Evolutionary conservation across 2,329 filamentous ascomycete genomes (phyloP), one percentile per base, ranked within the genome.

Genomic region (Berkeleyomyces basicola): DNA sequence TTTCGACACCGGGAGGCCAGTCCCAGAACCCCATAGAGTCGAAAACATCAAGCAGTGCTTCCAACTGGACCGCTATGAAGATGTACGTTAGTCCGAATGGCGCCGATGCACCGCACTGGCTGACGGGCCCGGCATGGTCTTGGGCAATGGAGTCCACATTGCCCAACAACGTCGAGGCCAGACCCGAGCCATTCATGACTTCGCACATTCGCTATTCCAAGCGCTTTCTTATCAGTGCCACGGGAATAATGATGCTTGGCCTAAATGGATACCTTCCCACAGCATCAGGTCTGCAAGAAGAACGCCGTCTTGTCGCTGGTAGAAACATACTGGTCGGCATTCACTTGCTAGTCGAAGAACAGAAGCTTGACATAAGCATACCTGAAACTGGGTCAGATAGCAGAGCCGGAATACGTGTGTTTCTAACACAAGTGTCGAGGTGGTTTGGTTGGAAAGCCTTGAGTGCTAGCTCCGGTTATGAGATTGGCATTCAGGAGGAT

Each of bases 291-390:
- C 74, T 79, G 60, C 80, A 77, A 62, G 75, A 79, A 44, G 81
- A 82, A 63, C 77, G 78, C 59, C 80, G 83, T 51, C 78, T 80
- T 63, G 84, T 78, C 69, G 74, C 83, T 62, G 78, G 87, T 42
- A 75, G 86, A 70, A 81, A 88, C 69, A 78, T 87, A 60, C 80
- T 92, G 44, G 76, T 95, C 66, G 86, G 82, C 0, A 76, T 99
- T 10, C 93, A 99, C 73, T 77, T 97, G 2, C 76, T 95, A n/a
- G 80, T 87, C 0, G 92, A 99, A 71, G 93, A 99, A 71, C 80
- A 87, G 66, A 97, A 95, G 70, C 79, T 99, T 1, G 83, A 88
- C 65, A 80, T 85, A 3, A 76, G 78, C 66, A 72, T 73, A 0
- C 73, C 77, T 0, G 77, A 79, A 59, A 74, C 74, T 46, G 67